Percentiles rank a stretch among this genome's conserved stretches.
phyloP scores from a whole-genome alignment of 2,329 filamentous ascomycete genomes.

The Plenodomus lindquistii region DNA sequence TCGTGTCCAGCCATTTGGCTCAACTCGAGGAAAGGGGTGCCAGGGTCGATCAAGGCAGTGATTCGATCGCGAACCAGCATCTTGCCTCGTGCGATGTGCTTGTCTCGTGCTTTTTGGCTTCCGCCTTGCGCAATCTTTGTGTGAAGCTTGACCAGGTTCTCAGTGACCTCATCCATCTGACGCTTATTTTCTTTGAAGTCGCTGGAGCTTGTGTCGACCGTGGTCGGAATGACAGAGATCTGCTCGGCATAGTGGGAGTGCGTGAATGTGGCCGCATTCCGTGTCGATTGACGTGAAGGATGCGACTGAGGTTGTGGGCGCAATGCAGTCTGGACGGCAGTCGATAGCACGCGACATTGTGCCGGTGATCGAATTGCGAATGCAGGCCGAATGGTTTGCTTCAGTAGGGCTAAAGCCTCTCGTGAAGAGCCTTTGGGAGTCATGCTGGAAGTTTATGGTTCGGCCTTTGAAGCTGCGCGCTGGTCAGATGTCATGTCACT shows the following conservation, averaged over 20 bases:
- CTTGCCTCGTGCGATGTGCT: conserved; percentile 86
- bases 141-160: conserved; percentile 71
- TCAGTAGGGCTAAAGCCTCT: conserved; percentile 40
- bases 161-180: conserved; percentile 75
- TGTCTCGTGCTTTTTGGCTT: conserved; percentile 77
- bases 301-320: conserved; percentile 19
- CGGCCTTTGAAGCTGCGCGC: not conserved
- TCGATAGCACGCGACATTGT: conserved; percentile 24
- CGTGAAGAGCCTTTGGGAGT: conserved; percentile 39
- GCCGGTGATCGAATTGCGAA: conserved; percentile 23
- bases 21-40: conserved; percentile 90
- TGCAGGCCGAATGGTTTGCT: conserved; percentile 35
- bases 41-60: conserved; percentile 83
- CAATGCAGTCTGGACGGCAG: conserved; percentile 16
- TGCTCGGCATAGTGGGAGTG: conserved; percentile 79
- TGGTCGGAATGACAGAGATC: conserved; percentile 76
- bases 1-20: conserved; percentile 87
- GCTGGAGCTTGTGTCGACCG: conserved; percentile 74
- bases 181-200: conserved; percentile 80
- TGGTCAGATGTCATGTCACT: not conserved
- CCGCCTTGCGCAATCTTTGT: conserved; percentile 75
- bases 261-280: conserved; percentile 73
- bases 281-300: conserved; percentile 11
- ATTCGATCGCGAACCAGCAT: conserved; percentile 93
- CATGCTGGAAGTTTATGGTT: conserved; percentile 21